Conservation (phyloP, 495 filamentous ascomycete genomes). For the Penicillium roqueforti region DNA sequence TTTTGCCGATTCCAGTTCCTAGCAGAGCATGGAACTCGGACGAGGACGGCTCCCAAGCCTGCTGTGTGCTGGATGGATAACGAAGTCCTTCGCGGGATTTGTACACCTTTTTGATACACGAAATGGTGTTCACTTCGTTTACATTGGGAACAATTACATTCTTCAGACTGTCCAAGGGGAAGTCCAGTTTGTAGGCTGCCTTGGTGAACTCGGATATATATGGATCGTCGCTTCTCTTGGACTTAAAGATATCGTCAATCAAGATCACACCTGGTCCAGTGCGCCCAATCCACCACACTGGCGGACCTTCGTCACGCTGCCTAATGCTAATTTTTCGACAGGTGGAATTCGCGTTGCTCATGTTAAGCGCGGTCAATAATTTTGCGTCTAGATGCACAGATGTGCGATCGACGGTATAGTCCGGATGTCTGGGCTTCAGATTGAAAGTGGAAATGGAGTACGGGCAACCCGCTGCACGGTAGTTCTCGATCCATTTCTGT, state of each 20-base stretch:
- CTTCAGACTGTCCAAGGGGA: neutral
- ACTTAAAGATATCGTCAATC: constrained; percentile 3
- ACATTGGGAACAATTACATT: neutral
- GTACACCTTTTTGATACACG: neutral
- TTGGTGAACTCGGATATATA: constrained; percentile 1
- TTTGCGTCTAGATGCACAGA: neutral
- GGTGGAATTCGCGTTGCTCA: neutral
- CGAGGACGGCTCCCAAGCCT: neutral
- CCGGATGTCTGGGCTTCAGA: neutral
- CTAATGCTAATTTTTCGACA: constrained; percentile 3
- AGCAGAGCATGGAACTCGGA: neutral
- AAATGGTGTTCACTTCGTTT: neutral
- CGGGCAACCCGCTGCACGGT: neutral
- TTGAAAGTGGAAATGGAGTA: neutral
- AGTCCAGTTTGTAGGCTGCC: neutral
- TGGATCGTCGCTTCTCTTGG: neutral
- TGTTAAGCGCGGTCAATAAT: neutral
- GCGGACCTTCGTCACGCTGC: constrained; percentile 44
- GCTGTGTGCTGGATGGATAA: neutral
- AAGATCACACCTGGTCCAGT: neutral
- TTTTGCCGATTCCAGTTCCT: neutral
- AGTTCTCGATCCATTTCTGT: constrained; percentile 1
- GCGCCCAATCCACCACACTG: neutral
- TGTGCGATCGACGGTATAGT: neutral
- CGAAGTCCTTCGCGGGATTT: neutral